phyloP scores from a whole-genome alignment of 768 basidiomycete species.

The Leccinum sublutescens region DNA sequence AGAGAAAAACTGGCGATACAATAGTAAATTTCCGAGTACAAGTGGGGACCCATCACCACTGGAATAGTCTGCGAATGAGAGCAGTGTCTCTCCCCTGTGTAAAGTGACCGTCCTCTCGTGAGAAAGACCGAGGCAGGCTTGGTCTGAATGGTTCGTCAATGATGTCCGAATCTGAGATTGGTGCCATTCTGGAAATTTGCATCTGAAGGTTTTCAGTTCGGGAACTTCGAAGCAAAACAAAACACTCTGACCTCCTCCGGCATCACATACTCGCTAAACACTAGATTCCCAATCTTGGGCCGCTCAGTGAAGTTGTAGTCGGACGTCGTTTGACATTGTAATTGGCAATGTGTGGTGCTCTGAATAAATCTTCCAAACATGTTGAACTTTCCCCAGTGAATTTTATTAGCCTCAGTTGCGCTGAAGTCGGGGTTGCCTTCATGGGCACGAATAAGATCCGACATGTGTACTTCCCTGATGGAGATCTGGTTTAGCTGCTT shows the following conservation, averaged over 20 bases:
- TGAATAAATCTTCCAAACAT: constrained; percentile 87
- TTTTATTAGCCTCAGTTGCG: constrained; percentile 60
- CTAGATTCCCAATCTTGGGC: constrained; percentile 49
- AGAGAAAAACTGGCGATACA: constrained; percentile 30
- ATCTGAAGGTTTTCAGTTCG: constrained; percentile 41
- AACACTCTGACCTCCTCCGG: constrained; percentile 54
- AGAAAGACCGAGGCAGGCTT: constrained; percentile 30
- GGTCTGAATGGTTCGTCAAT: constrained; percentile 42
- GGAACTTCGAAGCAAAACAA: not conserved
- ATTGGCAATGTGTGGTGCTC: constrained; percentile 74
- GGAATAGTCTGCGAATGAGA: constrained; percentile 52
- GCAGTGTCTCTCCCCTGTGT: constrained; percentile 40
- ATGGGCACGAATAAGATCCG: constrained; percentile 84
- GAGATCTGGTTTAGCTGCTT: constrained; percentile 10
- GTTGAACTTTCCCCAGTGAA: constrained; percentile 96
- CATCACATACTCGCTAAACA: constrained; percentile 63
- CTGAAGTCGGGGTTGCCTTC: constrained; percentile 79
- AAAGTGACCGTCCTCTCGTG: constrained; percentile 33
- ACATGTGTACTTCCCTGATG: constrained; percentile 85
- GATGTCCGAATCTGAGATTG: constrained; percentile 42
- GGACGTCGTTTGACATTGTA: constrained; percentile 57
- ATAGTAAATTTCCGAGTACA: constrained; percentile 22
- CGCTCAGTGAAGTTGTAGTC: constrained; percentile 67
- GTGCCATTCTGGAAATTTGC: constrained; percentile 63
- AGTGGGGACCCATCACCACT: constrained; percentile 31